These are phyloP conservation scores for Quercus phellos DNA, from an alignment of 331 rosid genomes.

Conservation along the genomic window DNA sequence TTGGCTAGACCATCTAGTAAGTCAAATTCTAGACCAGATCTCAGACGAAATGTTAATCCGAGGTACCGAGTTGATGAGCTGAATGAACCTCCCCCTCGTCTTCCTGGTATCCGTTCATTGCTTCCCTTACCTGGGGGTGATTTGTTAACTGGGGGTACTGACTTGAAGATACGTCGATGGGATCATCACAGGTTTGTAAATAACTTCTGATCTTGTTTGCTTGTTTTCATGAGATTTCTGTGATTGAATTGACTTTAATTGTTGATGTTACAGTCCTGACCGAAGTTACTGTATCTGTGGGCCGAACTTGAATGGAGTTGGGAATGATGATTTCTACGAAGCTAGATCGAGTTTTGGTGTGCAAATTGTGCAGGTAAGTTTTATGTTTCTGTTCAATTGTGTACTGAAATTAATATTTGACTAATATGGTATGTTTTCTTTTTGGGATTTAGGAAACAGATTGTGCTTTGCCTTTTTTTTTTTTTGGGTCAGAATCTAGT, in stretches of 20 bases:
- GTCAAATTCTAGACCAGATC: slow-evolving; percentile 53
- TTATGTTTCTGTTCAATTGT: slow-evolving; percentile 1
- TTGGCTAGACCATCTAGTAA: slow-evolving; percentile 69
- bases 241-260: slow-evolving; percentile 9
- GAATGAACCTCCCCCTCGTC: slow-evolving; percentile 78
- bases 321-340: slow-evolving; percentile 69
- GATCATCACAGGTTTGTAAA: slow-evolving; percentile 72
- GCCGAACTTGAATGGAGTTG: slow-evolving; percentile 77
- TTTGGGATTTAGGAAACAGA: not conserved
- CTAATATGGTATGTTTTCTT: not conserved
- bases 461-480: not conserved
- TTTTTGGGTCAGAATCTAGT: slow-evolving; percentile 1
- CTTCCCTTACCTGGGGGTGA: slow-evolving; percentile 98
- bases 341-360: slow-evolving; percentile 79
- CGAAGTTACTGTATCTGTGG: slow-evolving; percentile 89
- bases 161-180: slow-evolving; percentile 95
- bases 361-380: slow-evolving; percentile 92
- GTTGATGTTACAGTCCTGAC: slow-evolving; percentile 62
- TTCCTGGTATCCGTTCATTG: slow-evolving; percentile 85
- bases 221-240: slow-evolving; percentile 15
- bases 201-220: slow-evolving; percentile 15
- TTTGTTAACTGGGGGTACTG: slow-evolving; percentile 91
- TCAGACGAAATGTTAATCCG: slow-evolving; percentile 66
- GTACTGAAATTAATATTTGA: not conserved
- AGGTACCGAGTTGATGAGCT: slow-evolving; percentile 87